Conservation (phyloP, 2,329 filamentous ascomycete species). For the Immersiporthe knoxdaviesiana region DNA sequence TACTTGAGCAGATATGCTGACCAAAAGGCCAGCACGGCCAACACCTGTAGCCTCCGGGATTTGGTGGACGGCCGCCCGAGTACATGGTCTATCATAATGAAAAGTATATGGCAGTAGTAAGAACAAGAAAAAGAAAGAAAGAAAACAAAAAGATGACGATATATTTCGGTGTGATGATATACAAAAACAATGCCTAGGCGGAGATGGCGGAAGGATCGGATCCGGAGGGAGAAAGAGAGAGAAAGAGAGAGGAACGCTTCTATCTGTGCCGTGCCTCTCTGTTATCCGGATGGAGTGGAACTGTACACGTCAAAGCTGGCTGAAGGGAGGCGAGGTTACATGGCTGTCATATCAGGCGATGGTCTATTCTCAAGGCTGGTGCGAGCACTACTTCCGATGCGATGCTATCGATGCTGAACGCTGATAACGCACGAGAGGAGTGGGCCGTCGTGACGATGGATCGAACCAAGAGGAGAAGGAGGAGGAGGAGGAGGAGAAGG, state of each 20-base stretch:
- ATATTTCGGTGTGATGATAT: neutral
- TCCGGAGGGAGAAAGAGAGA: too few species aligned
- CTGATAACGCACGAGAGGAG: neutral
- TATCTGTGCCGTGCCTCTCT: neutral
- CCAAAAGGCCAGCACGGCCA: conserved; percentile 92
- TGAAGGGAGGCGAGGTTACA: neutral
- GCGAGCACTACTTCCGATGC: neutral
- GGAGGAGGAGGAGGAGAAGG: neutral
- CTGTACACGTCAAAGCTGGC: conserved; percentile 8
- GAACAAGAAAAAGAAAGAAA: neutral
- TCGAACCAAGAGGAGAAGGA: neutral
- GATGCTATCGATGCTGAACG: neutral
- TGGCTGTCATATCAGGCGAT: conserved; percentile 16
- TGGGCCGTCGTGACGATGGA: neutral
- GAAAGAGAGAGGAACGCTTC: neutral
- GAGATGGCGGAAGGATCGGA: neutral
- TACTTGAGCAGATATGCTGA: conserved; percentile 79
- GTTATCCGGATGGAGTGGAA: conserved; percentile 1
- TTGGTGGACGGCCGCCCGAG: conserved; percentile 87
- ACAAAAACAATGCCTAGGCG: neutral
- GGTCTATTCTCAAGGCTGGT: neutral
- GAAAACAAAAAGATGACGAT: neutral
- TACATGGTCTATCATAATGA: conserved; percentile 77
- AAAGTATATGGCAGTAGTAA: conserved; percentile 5
- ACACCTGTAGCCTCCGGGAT: conserved; percentile 89